phyloP scores from a whole-genome alignment of 345 rosid genomes.

The Schrenkiella parvula region DNA sequence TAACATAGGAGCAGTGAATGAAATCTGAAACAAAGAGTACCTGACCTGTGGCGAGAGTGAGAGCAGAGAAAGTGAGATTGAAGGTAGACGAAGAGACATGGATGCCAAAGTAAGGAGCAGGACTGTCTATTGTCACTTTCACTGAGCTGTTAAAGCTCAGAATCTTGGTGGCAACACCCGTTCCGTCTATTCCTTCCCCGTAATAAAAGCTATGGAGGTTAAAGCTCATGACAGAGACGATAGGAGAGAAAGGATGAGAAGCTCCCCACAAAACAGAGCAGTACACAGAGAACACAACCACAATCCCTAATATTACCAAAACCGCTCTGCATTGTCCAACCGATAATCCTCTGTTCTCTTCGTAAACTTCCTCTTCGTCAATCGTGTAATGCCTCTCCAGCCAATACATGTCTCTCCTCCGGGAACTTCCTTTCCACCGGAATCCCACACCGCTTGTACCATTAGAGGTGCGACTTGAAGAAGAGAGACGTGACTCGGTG shows the following conservation, averaged over 20 bases:
- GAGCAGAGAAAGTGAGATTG: conserved; percentile 58
- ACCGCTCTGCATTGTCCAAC: conserved; percentile 52
- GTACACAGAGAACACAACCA: conserved; percentile 50
- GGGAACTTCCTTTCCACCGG: conserved; percentile 48
- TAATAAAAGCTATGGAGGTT: conserved; percentile 52
- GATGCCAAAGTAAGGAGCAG: conserved; percentile 78
- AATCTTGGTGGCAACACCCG: conserved; percentile 78
- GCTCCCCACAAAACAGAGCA: conserved; percentile 84
- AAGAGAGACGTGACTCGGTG: conserved; percentile 35
- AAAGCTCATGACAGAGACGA: conserved; percentile 57
- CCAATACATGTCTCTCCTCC: conserved; percentile 66
- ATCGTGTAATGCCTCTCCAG: conserved; percentile 61
- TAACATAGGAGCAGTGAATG: neutral
- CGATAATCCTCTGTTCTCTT: conserved; percentile 36
- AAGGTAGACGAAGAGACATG: conserved; percentile 63
- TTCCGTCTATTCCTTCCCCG: conserved; percentile 73
- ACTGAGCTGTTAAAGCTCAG: conserved; percentile 62
- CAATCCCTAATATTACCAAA: conserved; percentile 46
- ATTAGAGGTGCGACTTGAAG: conserved; percentile 30
- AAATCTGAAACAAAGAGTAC: conserved; percentile 26
- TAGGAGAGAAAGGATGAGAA: conserved; percentile 61
- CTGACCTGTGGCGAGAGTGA: conserved; percentile 67
- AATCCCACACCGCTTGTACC: conserved; percentile 36
- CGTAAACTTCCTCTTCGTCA: conserved; percentile 54
- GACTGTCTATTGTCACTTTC: conserved; percentile 56